Evolutionary conservation across 1,284 basidiomycete genomes (phyloP), one percentile per base, ranked within the genome.

Genomic region (Xerocomus minutiporus): DNA sequence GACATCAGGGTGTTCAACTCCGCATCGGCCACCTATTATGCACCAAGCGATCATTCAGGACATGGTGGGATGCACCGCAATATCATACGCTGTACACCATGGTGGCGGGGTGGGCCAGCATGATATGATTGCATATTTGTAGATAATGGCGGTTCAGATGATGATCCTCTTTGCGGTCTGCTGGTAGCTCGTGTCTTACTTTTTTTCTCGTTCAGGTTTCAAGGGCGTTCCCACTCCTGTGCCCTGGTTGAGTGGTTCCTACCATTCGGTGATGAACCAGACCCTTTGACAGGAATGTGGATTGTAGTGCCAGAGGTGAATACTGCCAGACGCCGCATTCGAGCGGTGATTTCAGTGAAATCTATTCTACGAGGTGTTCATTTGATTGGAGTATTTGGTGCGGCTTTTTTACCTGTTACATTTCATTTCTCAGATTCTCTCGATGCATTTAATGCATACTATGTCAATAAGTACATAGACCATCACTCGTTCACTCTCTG

Each of bases 21-120:
- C 1, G 36, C 36, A 20, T 17, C 17, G 3, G 36, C 36, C 8
- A 38, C 17, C 2, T 38, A 38, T 7, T 9, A 38, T 57, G 67
- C 71, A 6, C 66, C 64, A 11, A 69, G 70, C 48, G 61, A 71
- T 38, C 42, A 56, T 2, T 64, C 53, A 23, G 67, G 70, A 6
- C 43, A 57, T 5, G 48, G 51, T 4, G 66, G 68, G 0, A 67
- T 71, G 65, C 58, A 57, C n/a, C 56, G 51, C 3, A 63, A 71
- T 46, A 52, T 54, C 3, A 73, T 72, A 32, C 53, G 61, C 3
- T 59, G 60, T 5, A 65, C 51, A 1, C 57, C 55, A 5, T 52
- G 48, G 5, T 71, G 67, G 66, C 23, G 48, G 6, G 34, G 46
- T 52, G 8, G 56, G 41, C 3, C 41, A 23, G 15, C 48, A 50